Conservation (phyloP, 495 filamentous ascomycete genomes). For the Pyrenula aspistea region DNA sequence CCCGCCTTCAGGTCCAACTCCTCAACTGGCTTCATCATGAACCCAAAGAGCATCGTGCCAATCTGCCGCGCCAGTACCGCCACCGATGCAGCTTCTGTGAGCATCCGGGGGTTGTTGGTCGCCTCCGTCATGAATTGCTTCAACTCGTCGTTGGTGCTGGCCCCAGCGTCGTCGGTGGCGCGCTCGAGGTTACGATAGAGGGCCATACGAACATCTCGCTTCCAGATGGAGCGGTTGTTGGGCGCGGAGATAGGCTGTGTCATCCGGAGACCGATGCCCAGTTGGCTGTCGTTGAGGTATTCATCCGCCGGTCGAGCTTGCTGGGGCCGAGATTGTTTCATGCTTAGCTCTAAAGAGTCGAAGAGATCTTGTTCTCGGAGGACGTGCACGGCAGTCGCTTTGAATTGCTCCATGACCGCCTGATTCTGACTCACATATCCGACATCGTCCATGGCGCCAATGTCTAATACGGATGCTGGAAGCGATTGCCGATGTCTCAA, state of each 20-base stretch:
- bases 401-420: neutral
- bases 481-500: slow-evolving; percentile 26
- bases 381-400: slow-evolving; percentile 4
- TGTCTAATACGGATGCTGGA: slow-evolving; percentile 24
- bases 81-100: slow-evolving; percentile 9
- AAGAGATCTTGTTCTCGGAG: slow-evolving; percentile 7
- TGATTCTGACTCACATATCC: slow-evolving; percentile 12
- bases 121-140: slow-evolving; percentile 9
- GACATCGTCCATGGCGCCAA: slow-evolving; percentile 28
- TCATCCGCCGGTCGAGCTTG: slow-evolving; percentile 4
- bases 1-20: slow-evolving; percentile 15
- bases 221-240: slow-evolving; percentile 10
- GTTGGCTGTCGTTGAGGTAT: slow-evolving; percentile 9
- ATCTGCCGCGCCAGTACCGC: slow-evolving; percentile 18
- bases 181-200: neutral
- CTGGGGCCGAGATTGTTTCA: slow-evolving; percentile 2
- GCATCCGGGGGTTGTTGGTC: slow-evolving; percentile 2
- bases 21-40: slow-evolving; percentile 17
- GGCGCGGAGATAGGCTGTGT: slow-evolving; percentile 17
- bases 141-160: neutral
- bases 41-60: slow-evolving; percentile 18
- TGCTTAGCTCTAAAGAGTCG: slow-evolving; percentile 4
- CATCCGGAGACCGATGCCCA: slow-evolving; percentile 20
- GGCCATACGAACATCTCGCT: slow-evolving; percentile 2
- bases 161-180: neutral